Evolutionary conservation across 345 rosid genomes (phyloP).

Genomic region (Bruguiera gymnorhiza): DNA sequence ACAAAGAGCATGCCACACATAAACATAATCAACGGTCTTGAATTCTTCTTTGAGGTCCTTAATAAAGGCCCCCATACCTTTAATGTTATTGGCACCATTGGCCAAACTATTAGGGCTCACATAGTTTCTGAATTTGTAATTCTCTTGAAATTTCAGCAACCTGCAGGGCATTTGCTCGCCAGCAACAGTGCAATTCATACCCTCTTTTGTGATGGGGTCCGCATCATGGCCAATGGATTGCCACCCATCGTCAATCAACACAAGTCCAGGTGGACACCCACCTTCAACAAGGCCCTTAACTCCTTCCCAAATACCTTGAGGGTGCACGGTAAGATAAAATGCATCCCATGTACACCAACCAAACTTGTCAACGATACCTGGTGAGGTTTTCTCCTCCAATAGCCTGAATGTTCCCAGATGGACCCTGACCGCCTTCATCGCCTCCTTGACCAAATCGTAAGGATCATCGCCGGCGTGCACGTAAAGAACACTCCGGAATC

Average conservation of each 20-base stretch:
- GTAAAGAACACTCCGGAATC: constrained; percentile 50
- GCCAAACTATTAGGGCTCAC: constrained; percentile 35
- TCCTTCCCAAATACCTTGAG: constrained; percentile 73
- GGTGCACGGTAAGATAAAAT: constrained; percentile 80
- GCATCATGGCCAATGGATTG: constrained; percentile 78
- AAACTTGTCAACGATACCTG: constrained; percentile 83
- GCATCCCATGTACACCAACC: constrained; percentile 99
- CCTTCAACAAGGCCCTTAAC: constrained; percentile 71
- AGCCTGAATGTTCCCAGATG: constrained; percentile 75
- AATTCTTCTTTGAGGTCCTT: constrained; percentile 78
- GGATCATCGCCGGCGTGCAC: constrained; percentile 74
- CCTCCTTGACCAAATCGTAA: constrained; percentile 58
- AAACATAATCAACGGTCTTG: constrained; percentile 66
- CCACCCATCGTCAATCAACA: constrained; percentile 98
- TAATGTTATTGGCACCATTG: constrained; percentile 9
- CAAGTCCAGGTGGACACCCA: constrained; percentile 92
- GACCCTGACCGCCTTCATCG: constrained; percentile 54
- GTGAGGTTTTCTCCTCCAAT: constrained; percentile 73
- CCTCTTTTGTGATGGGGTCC: constrained; percentile 70
- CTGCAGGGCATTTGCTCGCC: constrained; percentile 99
- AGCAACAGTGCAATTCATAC: constrained; percentile 63
- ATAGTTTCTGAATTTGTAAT: constrained; percentile 77
- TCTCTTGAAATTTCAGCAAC: constrained; percentile 72
- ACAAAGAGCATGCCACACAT: constrained; percentile 93
- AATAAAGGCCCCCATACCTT: constrained; percentile 79